Conservation (phyloP, 2,329 filamentous ascomycete species). For the Xenosphaeropsis pyriputrescens region DNA sequence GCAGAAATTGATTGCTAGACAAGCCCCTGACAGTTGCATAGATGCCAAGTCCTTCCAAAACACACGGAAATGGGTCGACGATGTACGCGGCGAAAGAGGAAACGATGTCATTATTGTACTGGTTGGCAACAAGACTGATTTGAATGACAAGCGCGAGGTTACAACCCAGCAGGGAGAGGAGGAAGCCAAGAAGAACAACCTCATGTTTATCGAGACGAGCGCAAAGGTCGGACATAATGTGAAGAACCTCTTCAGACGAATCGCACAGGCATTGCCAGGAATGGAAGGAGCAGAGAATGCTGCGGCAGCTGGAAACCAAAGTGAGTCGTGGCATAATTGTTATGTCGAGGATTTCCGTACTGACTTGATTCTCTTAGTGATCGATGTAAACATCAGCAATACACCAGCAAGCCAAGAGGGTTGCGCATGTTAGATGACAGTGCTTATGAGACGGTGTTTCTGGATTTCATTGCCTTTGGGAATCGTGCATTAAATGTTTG, state of each 20-base stretch:
- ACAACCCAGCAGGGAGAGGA: constrained; percentile 94
- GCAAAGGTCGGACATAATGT: constrained; percentile 97
- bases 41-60: constrained; percentile 96
- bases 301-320: constrained; percentile 59
- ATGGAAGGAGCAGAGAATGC: constrained; percentile 87
- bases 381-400: constrained; percentile 78
- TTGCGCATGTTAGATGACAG: constrained; percentile 43
- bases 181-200: constrained; percentile 91
- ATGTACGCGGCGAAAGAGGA: constrained; percentile 88
- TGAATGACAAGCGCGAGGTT: constrained; percentile 96
- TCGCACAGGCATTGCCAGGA: constrained; percentile 91
- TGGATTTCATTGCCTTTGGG: constrained; percentile 7
- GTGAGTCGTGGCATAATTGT: constrained; percentile 33
- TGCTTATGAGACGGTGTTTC: neutral
- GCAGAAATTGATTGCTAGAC: neutral
- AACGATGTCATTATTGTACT: constrained; percentile 98
- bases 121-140: constrained; percentile 97
- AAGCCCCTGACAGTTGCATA: constrained; percentile 17
- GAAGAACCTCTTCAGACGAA: constrained; percentile 92
- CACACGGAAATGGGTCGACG: constrained; percentile 98
- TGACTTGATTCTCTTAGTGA: constrained; percentile 45
- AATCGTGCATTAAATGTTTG: constrained; percentile 6
- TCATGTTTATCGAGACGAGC: constrained; percentile 99
- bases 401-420: constrained; percentile 57
- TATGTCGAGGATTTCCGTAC: constrained; percentile 1